Percentiles rank a stretch among this genome's conserved stretches.
Conservation (phyloP, 768 basidiomycete species). For the Lentinula detonsa region DNA sequence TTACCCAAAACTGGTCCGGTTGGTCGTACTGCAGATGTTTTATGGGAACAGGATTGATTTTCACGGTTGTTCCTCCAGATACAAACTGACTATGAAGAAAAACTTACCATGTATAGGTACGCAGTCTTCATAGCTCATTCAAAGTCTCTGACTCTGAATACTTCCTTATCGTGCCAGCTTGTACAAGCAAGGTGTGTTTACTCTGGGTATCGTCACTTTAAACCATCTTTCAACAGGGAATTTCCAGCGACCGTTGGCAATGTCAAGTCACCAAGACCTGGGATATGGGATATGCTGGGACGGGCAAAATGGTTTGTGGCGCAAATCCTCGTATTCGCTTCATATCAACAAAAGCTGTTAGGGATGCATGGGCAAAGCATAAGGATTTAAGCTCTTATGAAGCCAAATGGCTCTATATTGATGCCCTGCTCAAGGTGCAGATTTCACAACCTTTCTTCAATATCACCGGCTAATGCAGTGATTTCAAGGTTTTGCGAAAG, state of each 20-base stretch:
- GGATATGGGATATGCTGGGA: constrained; percentile 87
- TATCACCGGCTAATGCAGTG: neutral
- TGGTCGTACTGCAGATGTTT: neutral
- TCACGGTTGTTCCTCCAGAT: constrained; percentile 28
- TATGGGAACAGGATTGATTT: neutral
- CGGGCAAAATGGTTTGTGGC: constrained; percentile 83
- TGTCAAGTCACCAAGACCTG: constrained; percentile 71
- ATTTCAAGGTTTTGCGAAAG: constrained; percentile 63
- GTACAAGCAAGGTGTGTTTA: constrained; percentile 80
- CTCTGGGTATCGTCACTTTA: constrained; percentile 1
- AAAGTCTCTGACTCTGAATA: neutral
- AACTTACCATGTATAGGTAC: constrained; percentile 88
- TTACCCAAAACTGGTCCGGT: constrained; percentile 84
- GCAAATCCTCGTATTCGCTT: neutral
- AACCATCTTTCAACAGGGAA: neutral
- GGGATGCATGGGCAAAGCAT: constrained; percentile 96
- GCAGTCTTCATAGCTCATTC: constrained; percentile 12
- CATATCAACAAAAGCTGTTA: constrained; percentile 19
- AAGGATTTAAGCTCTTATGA: constrained; percentile 72
- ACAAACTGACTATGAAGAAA: constrained; percentile 94
- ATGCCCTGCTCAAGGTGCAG: constrained; percentile 72
- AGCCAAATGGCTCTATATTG: constrained; percentile 88
- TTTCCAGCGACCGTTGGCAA: constrained; percentile 82
- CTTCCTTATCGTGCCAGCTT: constrained; percentile 39
- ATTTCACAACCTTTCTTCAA: neutral